A percentile compares a stretch with the other conserved stretches of the same genome.
phyloP scores from a whole-genome alignment of 139 green algal genomes.

The Chlamydomonas incerta region DNA sequence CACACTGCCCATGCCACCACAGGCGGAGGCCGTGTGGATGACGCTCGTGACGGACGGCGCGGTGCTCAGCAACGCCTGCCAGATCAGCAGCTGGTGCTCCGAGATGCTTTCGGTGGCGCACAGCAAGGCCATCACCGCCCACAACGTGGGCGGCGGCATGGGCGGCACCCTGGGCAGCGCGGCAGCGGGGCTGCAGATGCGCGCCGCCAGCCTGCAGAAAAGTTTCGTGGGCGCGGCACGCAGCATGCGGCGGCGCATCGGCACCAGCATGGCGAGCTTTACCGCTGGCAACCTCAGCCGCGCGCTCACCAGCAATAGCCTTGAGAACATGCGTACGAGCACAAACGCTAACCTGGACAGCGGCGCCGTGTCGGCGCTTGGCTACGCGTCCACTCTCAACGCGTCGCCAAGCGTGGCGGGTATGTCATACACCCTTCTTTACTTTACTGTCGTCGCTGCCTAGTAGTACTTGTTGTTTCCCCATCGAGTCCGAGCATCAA shows the following conservation, averaged over 20 bases:
- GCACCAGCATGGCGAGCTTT: neutral
- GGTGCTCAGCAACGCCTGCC: neutral
- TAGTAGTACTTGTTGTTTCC: too few species aligned
- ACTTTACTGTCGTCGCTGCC: too few species aligned
- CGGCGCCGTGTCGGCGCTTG: neutral
- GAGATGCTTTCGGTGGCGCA: slow-evolving; percentile 31
- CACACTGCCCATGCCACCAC: neutral
- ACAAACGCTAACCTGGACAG: neutral
- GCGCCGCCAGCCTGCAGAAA: neutral
- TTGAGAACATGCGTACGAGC: neutral
- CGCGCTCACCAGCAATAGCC: neutral
- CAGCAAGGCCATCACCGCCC: slow-evolving; percentile 40
- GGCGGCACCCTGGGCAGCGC: neutral
- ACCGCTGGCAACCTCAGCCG: neutral
- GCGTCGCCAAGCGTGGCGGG: too few species aligned
- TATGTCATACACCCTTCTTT: too few species aligned
- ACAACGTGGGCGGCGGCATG: neutral
- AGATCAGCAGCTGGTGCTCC: neutral
- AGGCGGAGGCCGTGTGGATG: slow-evolving; percentile 35
- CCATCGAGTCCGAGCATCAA: too few species aligned
- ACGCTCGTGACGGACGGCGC: neutral
- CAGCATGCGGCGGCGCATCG: neutral
- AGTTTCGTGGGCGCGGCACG: neutral
- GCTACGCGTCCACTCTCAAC: too few species aligned
- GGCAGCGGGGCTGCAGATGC: neutral